Conservation (phyloP, 169 alveolate species). For the Babesia ovata region DNA sequence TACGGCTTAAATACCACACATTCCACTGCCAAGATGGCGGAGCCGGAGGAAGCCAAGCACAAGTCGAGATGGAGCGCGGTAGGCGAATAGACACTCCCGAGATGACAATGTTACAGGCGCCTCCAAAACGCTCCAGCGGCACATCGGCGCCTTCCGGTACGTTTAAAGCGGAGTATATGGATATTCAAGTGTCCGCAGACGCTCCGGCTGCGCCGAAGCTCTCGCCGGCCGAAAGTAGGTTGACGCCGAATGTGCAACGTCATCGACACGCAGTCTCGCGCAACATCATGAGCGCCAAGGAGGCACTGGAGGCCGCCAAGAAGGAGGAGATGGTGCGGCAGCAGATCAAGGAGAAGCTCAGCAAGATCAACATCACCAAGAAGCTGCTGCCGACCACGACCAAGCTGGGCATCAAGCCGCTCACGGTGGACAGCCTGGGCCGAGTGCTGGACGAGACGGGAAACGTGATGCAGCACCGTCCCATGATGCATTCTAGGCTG, state of each 20-base stretch:
- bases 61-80: constrained; percentile 25
- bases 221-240: constrained; percentile 37
- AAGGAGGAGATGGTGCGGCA: constrained; percentile 63
- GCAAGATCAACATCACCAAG: constrained; percentile 47
- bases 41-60: background rate
- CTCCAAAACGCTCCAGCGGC: constrained; percentile 6
- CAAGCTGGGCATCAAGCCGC: constrained; percentile 41
- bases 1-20: background rate
- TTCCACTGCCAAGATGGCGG: constrained; percentile 10
- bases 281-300: constrained; percentile 70
- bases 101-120: background rate
- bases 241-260: background rate
- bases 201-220: constrained; percentile 2
- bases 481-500: constrained; percentile 72
- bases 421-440: constrained; percentile 76
- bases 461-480: constrained; percentile 73
- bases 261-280: constrained; percentile 17
- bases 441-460: constrained; percentile 78
- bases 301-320: constrained; percentile 74
- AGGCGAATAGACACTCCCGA: background rate
- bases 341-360: constrained; percentile 59
- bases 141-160: background rate
- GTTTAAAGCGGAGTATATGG: background rate
- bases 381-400: constrained; percentile 54
- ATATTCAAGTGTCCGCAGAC: background rate